Base-by-base conservation (phyloP, 2,329 filamentous ascomycete species). In the Xylariaceae sp. region DNA sequence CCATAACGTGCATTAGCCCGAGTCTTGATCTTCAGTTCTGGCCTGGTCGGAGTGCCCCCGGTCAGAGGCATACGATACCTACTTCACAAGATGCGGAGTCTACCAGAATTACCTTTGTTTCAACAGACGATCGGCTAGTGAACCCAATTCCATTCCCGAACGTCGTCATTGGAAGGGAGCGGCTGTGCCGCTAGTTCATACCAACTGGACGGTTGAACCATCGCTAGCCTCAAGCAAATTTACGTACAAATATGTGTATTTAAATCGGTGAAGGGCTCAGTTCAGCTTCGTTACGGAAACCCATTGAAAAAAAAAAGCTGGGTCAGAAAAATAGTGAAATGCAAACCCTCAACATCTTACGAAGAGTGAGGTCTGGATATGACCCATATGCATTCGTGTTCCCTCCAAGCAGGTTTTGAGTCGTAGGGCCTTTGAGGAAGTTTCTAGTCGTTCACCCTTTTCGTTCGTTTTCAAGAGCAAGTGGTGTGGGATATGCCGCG, bases 11-110 rank as follows among this genome's bases (percentile, higher is more conserved):
- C 48, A 54, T 54, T 50, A 53, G 52, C 42, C 51, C 48, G 26
- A 55, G 57, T 51, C 48, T 54, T 57, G 50, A 40, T 58, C 47
- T 32, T 49, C 40, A 47, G 42, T 52, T 63, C 59, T 61, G 56
- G 55, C 56, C 46, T 46, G 42, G 48, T 50, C 48, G 23, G 56
- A 51, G 51, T 49, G 45, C 48, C 47, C 40, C 44, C 44, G 47
- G 23, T 9, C 23, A 26, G 23, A 26, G 23, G 40, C 26, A 48
- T 44, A 40, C 50, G 32, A 49, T 14, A 26, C 48, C 44, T 14
- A 26, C 48, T 40, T 54, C 47, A 54, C 32, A 62, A 57, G 60
- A 60, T 62, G 50, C 20, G 43, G 32, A 37, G 32, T 37, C 32
- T 12, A 37, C 32, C 14, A 37, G 32, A 37, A 37, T 37, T 26